Evolutionary conservation across 2,329 filamentous ascomycete genomes (phyloP), one percentile per base, ranked within the genome.

Genomic region (Fusarium lateritium): DNA sequence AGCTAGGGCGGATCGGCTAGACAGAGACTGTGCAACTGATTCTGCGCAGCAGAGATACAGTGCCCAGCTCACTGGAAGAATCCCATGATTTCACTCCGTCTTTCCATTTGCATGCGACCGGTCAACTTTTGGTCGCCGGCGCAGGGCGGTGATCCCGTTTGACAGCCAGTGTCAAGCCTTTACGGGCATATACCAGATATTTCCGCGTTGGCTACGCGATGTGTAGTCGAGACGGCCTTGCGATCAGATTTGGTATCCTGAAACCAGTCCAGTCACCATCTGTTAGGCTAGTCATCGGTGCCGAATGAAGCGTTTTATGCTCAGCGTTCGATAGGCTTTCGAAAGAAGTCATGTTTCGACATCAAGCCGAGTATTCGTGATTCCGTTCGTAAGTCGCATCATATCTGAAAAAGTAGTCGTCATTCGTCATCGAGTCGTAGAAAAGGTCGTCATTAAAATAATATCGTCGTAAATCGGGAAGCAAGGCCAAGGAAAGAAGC

Each of bases 141-240:
- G 52, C 59, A 65, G 63, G 54, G 73, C 72, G 71, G 70, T 75
- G 70, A 73, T 77, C 76, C 77, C 79, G 78, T 80, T 65, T 76
- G 80, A 82, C 83, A 84, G 63, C 80, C 81, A 80, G 82, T 83
- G 82, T 79, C 82, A 76, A 76, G 77, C 72, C 75, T 76, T 73
- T 66, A 66, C 71, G 71, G 63, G 55, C 50, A 76, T 78, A 83
- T 80, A 68, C 78, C 81, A 70, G 81, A 82, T 82, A 80, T 75
- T 73, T 69, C 68, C 67, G 72, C 69, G 54, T 69, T 73, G 73
- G 76, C 76, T 76, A 79, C 75, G 74, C 70, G 77, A 79, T 80
- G 76, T 62, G 60, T 66, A 69, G 71, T 75, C 51, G 62, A 73
- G 74, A 77, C 77, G 77, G 72, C 76, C 71, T 71, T 62, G 50